Evolutionary conservation across 768 basidiomycete species (phyloP).

Genomic region (Lepiota brunneoincarnata): DNA sequence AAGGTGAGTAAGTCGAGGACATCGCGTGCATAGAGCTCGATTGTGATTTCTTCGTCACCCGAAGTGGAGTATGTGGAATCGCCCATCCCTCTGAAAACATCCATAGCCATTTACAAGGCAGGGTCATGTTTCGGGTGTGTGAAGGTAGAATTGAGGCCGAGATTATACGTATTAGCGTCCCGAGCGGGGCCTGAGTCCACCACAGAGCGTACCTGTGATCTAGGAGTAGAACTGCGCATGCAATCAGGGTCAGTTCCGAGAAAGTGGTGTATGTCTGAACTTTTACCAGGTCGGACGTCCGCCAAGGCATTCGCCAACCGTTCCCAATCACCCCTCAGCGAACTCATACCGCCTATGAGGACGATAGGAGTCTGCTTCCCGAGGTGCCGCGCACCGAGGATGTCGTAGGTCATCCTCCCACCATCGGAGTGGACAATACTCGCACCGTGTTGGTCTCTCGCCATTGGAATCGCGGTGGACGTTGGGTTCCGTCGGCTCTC

Average conservation of each 20-base stretch:
- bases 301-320: conserved; percentile 32
- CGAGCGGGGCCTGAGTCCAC: too few species aligned
- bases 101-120: too few species aligned
- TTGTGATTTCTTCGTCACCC: conserved; percentile 36
- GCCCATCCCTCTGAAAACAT: conserved; percentile 44
- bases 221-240: conserved; percentile 36
- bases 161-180: too few species aligned
- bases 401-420: conserved; percentile 37
- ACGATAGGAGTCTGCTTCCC: conserved; percentile 33
- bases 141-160: too few species aligned
- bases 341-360: conserved; percentile 39
- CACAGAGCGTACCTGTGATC: conserved; percentile 28
- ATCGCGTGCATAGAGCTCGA: conserved; percentile 44
- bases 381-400: conserved; percentile 33
- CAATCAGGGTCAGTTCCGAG: not conserved
- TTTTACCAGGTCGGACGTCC: conserved; percentile 36
- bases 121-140: too few species aligned
- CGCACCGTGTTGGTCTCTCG: not conserved
- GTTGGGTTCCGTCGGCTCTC: not conserved
- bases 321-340: conserved; percentile 38
- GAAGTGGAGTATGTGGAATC: conserved; percentile 32
- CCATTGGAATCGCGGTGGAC: not conserved
- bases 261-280: not conserved
- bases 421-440: conserved; percentile 36
- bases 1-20: conserved; percentile 32